Evolutionary conservation across 495 filamentous ascomycete species (phyloP).

Genomic region (Aspergillus asperescens): DNA sequence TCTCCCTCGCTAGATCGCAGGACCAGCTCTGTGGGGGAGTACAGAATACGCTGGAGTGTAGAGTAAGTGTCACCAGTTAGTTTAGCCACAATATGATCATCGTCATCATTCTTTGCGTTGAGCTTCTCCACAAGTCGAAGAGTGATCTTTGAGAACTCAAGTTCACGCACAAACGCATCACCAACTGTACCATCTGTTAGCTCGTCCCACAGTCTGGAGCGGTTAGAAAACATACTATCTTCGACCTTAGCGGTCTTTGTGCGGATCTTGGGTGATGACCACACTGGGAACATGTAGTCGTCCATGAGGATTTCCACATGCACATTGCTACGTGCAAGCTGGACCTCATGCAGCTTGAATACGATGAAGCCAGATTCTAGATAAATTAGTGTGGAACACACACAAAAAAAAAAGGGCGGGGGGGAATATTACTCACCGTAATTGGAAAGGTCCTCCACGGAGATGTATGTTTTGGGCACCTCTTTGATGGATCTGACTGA

Average conservation of each 20-base stretch:
- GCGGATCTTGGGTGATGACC: constrained; percentile 68
- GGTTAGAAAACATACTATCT: constrained; percentile 53
- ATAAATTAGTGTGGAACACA: constrained; percentile 17
- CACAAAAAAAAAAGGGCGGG: not conserved
- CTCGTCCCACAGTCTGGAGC: not conserved
- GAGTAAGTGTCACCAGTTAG: constrained; percentile 79
- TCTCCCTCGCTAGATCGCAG: constrained; percentile 72
- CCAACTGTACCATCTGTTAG: constrained; percentile 49
- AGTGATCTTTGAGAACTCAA: constrained; percentile 91
- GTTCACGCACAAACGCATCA: constrained; percentile 91
- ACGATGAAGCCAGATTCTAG: constrained; percentile 85
- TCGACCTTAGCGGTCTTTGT: constrained; percentile 63
- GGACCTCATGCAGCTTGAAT: constrained; percentile 86
- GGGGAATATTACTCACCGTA: constrained; percentile 60
- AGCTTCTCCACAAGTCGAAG: constrained; percentile 72
- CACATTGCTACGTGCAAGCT: constrained; percentile 68
- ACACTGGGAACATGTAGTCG: constrained; percentile 88
- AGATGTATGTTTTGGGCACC: constrained; percentile 70
- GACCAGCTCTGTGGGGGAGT: constrained; percentile 77
- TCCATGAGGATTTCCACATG: constrained; percentile 89
- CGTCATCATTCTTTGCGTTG: constrained; percentile 67
- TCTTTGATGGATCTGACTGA: constrained; percentile 44
- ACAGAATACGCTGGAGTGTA: constrained; percentile 82
- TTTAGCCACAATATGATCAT: constrained; percentile 71
- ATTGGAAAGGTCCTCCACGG: constrained; percentile 69